Evolutionary conservation across 208 protist species (phyloP).

Genomic region (Crithidia sp.): DNA sequence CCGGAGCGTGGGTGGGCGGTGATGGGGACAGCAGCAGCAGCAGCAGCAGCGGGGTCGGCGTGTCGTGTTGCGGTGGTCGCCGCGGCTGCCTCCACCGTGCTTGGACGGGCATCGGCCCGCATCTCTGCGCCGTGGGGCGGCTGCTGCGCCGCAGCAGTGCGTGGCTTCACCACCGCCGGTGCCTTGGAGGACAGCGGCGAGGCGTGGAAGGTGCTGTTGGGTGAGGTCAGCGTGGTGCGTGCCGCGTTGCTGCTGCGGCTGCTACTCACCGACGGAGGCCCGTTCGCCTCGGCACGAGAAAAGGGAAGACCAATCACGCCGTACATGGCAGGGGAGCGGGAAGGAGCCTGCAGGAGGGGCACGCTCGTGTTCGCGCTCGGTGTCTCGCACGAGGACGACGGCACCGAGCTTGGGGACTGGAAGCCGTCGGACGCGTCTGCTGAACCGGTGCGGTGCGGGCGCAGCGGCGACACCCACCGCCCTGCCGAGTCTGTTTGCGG

Average conservation of each 20-base stretch:
- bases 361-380: slow-evolving; percentile 7
- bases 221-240: background rate
- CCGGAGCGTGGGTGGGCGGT: slow-evolving; percentile 12
- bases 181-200: slow-evolving; percentile 2
- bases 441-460: slow-evolving; percentile 2
- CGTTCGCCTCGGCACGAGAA: slow-evolving; percentile 9
- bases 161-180: background rate
- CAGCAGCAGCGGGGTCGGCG: background rate
- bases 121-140: background rate
- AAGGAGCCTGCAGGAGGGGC: background rate
- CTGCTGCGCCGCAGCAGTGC: background rate
- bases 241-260: background rate
- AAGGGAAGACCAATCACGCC: slow-evolving; percentile 38
- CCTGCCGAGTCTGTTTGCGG: background rate
- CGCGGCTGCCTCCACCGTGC: background rate
- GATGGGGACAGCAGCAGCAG: background rate
- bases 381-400: slow-evolving; percentile 10
- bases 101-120: background rate
- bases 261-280: background rate
- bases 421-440: slow-evolving; percentile 2
- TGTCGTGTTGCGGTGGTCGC: background rate
- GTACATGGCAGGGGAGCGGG: slow-evolving; percentile 32
- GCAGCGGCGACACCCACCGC: slow-evolving; percentile 13
- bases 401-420: slow-evolving; percentile 12
- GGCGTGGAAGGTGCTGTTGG: slow-evolving; percentile 4